phyloP scores from a whole-genome alignment of 768 basidiomycete genomes.

The Mycena pura region DNA sequence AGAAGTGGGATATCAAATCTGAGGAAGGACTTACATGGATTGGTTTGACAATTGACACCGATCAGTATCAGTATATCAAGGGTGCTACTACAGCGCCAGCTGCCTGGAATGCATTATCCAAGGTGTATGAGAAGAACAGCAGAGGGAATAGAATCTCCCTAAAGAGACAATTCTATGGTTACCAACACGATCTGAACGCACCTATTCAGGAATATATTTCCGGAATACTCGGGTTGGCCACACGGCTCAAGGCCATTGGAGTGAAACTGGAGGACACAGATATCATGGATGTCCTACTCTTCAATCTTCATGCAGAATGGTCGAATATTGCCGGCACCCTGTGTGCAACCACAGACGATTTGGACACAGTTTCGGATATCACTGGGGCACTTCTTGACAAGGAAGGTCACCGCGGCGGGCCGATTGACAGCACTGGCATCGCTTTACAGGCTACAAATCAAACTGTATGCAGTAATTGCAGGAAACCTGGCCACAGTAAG shows the following conservation, averaged over 20 bases:
- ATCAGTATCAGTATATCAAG: background rate
- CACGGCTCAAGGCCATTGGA: slow-evolving; percentile 1
- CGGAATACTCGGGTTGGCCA: background rate
- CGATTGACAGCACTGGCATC: background rate
- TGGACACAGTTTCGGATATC: background rate
- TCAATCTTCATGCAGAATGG: background rate
- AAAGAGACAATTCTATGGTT: background rate
- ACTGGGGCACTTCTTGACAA: background rate
- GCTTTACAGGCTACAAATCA: background rate
- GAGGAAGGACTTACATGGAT: background rate
- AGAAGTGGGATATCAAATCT: no score
- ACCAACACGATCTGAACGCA: background rate
- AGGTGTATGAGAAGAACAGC: no score
- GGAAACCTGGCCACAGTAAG: background rate
- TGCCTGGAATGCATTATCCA: background rate
- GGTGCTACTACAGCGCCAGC: background rate
- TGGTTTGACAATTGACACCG: background rate
- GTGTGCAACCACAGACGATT: background rate
- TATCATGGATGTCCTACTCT: background rate
- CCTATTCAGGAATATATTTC: background rate
- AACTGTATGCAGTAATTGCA: background rate
- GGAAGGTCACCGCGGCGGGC: background rate
- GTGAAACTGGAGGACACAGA: background rate
- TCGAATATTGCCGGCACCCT: background rate
- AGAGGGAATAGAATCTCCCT: background rate